phyloP scores from a whole-genome alignment of 176 grass and related monocot genomes.

The Puya raimondii region DNA sequence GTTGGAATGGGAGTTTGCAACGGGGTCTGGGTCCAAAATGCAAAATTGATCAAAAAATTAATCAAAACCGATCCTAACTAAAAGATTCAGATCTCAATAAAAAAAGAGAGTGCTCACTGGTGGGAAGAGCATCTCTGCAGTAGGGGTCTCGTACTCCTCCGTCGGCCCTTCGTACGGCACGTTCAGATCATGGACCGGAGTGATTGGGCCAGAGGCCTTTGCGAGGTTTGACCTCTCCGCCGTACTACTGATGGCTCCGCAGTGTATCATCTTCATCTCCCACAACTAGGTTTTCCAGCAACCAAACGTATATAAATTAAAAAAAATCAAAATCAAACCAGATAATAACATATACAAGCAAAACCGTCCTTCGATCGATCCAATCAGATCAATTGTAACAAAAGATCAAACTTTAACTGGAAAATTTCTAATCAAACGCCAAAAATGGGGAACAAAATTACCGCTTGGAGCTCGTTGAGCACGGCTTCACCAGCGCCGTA shows the following conservation, averaged over 20 bases:
- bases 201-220: conserved; percentile 16
- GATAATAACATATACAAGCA: conserved; percentile 3
- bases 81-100: not conserved
- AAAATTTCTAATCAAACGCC: not conserved
- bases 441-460: conserved; percentile 7
- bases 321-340: conserved; percentile 23
- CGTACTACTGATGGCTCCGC: conserved; percentile 62
- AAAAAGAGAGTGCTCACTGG: conserved; percentile 6
- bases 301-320: not conserved
- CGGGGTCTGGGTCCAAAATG: conserved; percentile 11
- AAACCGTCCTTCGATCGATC: not conserved
- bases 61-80: not conserved
- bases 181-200: conserved; percentile 73
- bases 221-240: conserved; percentile 38
- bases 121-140: conserved; percentile 29
- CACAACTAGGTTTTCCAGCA: conserved; percentile 54
- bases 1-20: conserved; percentile 25
- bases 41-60: not conserved
- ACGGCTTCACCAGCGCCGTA: conserved; percentile 74
- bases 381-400: too few relatives aligned
- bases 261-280: conserved; percentile 99
- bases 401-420: too few relatives aligned
- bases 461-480: conserved; percentile 85
- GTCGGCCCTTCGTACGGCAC: conserved; percentile 21
- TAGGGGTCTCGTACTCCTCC: conserved; percentile 28